Evolutionary conservation across 371 early-diverging fungal species (phyloP), one percentile per base, ranked within the genome.

Genomic region (Syncephalastrum monosporum): DNA sequence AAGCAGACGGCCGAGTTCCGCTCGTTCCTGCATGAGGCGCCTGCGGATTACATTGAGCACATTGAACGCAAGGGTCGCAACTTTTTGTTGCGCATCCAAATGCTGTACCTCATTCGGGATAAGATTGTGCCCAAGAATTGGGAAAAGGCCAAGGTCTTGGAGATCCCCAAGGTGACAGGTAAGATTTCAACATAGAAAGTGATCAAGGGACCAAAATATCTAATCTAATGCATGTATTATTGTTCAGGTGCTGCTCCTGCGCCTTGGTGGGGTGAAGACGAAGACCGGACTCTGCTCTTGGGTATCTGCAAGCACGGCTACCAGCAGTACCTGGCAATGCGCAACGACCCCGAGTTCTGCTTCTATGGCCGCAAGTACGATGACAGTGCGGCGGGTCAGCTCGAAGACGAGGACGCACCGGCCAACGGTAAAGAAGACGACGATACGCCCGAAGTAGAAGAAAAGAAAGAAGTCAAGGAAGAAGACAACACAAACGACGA

Each of bases 231-330:
- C 45, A 5, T 46, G 10, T 46, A 13, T 23, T 47, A 38, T 14
- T 49, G 13, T 3, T 5, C 27, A 63, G 63, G 63, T n/a, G 42
- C 62, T 56, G 82, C 87, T 4, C 92, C 91, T 12, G 82, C 82
- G 1, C 63, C 77, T 1, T 92, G 93, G 93, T 95, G 95, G 95
- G 89, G 90, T 7, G 73, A 79, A 3, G 64, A 80, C n/a, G 87
- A 91, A 63, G 95, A 95, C 59, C 84, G 88, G n/a, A 91, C 90
- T 65, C 58, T 95, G 24, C 58, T 92, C 59, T 68, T 92, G 38
- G 93, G 92, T 33, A 90, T 90, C 23, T 77, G 81, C 59, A 89
- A 86, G 53, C 85, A 93, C 59, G 95, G 95, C 3, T 95, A 92
- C 65, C 85, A 86, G 51, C 86, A 90, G 67, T 72, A 88, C 45